A percentile compares a stretch with the other conserved stretches of the same genome.
Evolutionary conservation across 2,329 filamentous ascomycete species (phyloP).

Genomic region (Proliferodiscus dingleyae): DNA sequence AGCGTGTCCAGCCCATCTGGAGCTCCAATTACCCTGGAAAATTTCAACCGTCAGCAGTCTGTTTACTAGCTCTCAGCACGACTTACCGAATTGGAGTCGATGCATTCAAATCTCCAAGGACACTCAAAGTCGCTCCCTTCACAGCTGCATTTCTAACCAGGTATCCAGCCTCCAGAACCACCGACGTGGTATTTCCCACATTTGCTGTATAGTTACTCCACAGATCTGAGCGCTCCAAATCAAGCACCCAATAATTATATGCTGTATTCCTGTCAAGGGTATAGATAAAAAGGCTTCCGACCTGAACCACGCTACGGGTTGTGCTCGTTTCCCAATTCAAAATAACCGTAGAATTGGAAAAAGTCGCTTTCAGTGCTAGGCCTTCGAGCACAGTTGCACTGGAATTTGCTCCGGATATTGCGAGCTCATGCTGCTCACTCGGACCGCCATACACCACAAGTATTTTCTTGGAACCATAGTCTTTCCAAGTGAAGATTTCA

Average conservation of each 20-base stretch:
- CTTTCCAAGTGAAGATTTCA: conserved; percentile 63
- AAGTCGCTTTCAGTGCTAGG: too few species aligned
- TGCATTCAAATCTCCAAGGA: conserved; percentile 66
- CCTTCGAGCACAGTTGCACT: background rate
- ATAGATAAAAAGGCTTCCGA: conserved; percentile 28
- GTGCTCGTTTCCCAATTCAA: conserved; percentile 45
- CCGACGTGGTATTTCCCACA: conserved; percentile 42
- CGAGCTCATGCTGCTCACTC: conserved; percentile 55
- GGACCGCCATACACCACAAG: conserved; percentile 57
- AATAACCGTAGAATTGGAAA: too few species aligned
- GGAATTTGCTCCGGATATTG: conserved; percentile 2
- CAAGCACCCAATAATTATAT: conserved; percentile 58
- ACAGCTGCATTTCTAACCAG: conserved; percentile 55
- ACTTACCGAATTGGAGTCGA: conserved; percentile 54
- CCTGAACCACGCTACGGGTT: conserved; percentile 42
- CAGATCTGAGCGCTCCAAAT: conserved; percentile 16
- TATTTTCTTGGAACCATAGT: conserved; percentile 50
- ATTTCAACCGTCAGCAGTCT: too few species aligned
- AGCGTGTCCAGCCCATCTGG: conserved; percentile 56
- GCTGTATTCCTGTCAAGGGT: conserved; percentile 55
- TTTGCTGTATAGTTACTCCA: conserved; percentile 39
- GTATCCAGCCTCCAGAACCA: conserved; percentile 58
- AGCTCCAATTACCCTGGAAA: conserved; percentile 49
- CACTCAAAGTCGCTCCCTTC: conserved; percentile 46
- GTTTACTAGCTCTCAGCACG: too few species aligned